Percentiles rank a stretch among this genome's conserved stretches.
Evolutionary conservation across 768 basidiomycete genomes (phyloP).

Genomic region (Mycena chlorophos): DNA sequence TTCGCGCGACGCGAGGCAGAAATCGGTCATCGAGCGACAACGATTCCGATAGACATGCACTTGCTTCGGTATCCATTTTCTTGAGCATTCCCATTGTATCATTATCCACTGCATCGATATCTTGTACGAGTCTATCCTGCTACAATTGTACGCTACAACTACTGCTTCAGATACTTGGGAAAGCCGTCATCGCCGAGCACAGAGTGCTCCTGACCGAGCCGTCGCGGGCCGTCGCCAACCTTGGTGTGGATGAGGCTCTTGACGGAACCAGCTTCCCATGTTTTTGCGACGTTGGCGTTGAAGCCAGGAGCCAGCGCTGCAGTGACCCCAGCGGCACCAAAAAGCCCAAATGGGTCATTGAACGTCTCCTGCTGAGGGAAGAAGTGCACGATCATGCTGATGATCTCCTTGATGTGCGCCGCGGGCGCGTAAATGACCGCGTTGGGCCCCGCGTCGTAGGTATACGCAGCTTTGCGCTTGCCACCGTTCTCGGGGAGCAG

Average conservation of each 20-base stretch:
- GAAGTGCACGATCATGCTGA: constrained; percentile 72
- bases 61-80: too few species aligned
- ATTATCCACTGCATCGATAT: constrained; percentile 1
- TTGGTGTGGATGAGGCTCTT: constrained; percentile 89
- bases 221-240: constrained; percentile 89
- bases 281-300: constrained; percentile 74
- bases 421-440: constrained; percentile 92
- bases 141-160: constrained; percentile 9
- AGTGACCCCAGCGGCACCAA: constrained; percentile 41
- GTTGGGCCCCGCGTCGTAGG: constrained; percentile 99
- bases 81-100: constrained; percentile 1
- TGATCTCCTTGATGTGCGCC: constrained; percentile 75
- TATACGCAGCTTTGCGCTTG: constrained; percentile 87
- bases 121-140: constrained; percentile 14
- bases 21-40: constrained; percentile 74
- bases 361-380: constrained; percentile 85
- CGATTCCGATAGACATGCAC: constrained; percentile 56
- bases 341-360: constrained; percentile 72
- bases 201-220: constrained; percentile 59
- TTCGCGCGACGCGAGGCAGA: constrained; percentile 66
- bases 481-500: constrained; percentile 44
- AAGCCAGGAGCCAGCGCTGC: constrained; percentile 68
- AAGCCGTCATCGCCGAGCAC: constrained; percentile 69
- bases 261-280: constrained; percentile 74
- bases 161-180: constrained; percentile 40